Base-by-base conservation (phyloP, 306 rosid species). In the Betula pendula region DNA sequence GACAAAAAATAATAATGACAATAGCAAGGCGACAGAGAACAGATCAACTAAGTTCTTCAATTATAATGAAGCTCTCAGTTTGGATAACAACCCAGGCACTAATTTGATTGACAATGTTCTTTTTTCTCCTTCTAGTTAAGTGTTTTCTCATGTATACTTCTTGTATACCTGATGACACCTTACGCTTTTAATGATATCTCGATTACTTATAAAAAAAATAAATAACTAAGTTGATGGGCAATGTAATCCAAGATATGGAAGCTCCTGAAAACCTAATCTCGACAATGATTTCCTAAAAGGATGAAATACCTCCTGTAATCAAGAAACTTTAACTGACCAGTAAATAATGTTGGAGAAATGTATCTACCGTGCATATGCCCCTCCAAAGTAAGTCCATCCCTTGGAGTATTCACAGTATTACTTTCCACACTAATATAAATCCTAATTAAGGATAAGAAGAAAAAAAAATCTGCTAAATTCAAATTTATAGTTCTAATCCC, bases 41-140 rank as follows among this genome's bases (percentile, higher is more conserved):
- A 55, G 62, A 55, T 55, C 27, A 55, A 55, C 62, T 22, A 55
- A 55, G 25, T 24, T 55, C 62, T 55, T 55, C 62, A n/a, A 52
- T n/a, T n/a, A 3, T 52, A 52, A 13, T 0, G 59, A n/a, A 52
- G 59, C 25, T 7, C 25, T 52, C 15, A n/a, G 25, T 52, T 20
- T 52, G 59, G 59, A 52, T 52, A 52, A 52, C 20, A 52, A 52
- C 59, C 8, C 59, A 2, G 24, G 11, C 22, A 52, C 59, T 17
- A 52, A 52, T 8, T 52, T 44, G 15, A 44, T 20, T 12, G 24
- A 7, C 20, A 52, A 52, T 8, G 9, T n/a, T 5, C 7, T 38
- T 38, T 38, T 38, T 38, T 38, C 42, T 38, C 42, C 42, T 38
- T 38, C 6, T 38, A 38, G 6, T 8, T 6, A 38, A 6, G 42